Evolutionary conservation across 192 early-diverging fungal species (phyloP), one percentile per base, ranked within the genome.

Genomic region (Coemansia furcata): DNA sequence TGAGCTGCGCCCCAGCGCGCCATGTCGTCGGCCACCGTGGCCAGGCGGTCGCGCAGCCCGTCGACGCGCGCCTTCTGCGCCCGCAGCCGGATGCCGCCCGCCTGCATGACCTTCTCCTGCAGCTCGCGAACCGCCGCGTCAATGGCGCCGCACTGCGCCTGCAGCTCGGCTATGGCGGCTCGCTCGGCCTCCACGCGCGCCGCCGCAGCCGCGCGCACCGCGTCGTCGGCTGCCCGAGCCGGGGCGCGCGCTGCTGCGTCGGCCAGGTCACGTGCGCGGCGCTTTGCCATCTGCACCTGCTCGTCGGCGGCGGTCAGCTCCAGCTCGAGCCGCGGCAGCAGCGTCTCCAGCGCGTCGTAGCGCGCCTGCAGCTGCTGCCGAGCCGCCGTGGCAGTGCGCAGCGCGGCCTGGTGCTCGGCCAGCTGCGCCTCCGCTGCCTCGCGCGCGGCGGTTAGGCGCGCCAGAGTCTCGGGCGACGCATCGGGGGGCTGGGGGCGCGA

Each of bases 31-130:
- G 89, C 85, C 4, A 87, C 66, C 0, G 76, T 74, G 50, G 87
- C 89, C 60, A 98, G 92, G 59, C 91, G 88, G 46, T 95, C 90
- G 29, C 82, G 76, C 44, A 98, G 70, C 15, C 88, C 87, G 59
- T 96, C 93, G 10, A 95, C 92, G 29, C 88, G 91, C 44, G 89
- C 85, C 58, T 93, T 93, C 77, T 99, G 96, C 4, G 87, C 75
- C 49, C 96, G 86, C 35, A 99, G 77, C 72, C 89, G 86, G 55
- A 93, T 89, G 43, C 94, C 96, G 63, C 97, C 97, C 37, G 87
- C 91, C 68, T 96, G 87, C 74, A 98, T 80, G 63, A 99, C 97
- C 65, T 94, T 87, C 40, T 94, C 89, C 60, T 98, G 95, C 21
- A 98, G 81, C 36, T 80, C 75, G 43, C 86, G 85, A 65, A 99